phyloP scores from a whole-genome alignment of 768 basidiomycete genomes.

The Tulasnella sp. region DNA sequence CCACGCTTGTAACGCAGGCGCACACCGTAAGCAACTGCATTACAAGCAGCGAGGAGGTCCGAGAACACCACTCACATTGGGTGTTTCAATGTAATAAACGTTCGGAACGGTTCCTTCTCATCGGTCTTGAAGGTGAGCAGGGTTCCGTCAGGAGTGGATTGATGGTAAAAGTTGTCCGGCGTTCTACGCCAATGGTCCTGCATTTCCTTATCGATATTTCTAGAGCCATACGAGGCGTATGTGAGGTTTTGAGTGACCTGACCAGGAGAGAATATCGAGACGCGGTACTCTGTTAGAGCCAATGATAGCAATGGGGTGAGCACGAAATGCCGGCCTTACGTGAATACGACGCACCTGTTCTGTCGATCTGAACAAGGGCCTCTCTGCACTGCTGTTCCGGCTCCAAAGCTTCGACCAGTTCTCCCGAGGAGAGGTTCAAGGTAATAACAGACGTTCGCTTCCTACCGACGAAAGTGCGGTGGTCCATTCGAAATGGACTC shows the following conservation, averaged over 20 bases:
- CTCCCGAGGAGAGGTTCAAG: slow-evolving; percentile 65
- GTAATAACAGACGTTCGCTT: slow-evolving; percentile 73
- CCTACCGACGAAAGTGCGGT: slow-evolving; percentile 79
- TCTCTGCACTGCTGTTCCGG: slow-evolving; percentile 46
- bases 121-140: slow-evolving; percentile 59
- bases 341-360: slow-evolving; percentile 50
- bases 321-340: background rate
- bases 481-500: slow-evolving; percentile 75
- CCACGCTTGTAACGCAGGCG: slow-evolving; percentile 52
- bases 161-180: slow-evolving; percentile 74
- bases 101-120: slow-evolving; percentile 38
- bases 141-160: slow-evolving; percentile 72
- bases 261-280: slow-evolving; percentile 63
- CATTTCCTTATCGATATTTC: slow-evolving; percentile 71
- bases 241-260: slow-evolving; percentile 69
- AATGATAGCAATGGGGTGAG: background rate
- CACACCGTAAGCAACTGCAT: background rate
- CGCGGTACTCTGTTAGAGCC: slow-evolving; percentile 68
- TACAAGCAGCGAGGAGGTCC: background rate
- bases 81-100: slow-evolving; percentile 56
- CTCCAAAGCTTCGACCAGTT: slow-evolving; percentile 67
- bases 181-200: slow-evolving; percentile 72
- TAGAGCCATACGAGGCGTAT: slow-evolving; percentile 90
- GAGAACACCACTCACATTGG: slow-evolving; percentile 55
- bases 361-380: slow-evolving; percentile 57